Conservation (phyloP, 78 protist species). For the Bodo saltans region DNA sequence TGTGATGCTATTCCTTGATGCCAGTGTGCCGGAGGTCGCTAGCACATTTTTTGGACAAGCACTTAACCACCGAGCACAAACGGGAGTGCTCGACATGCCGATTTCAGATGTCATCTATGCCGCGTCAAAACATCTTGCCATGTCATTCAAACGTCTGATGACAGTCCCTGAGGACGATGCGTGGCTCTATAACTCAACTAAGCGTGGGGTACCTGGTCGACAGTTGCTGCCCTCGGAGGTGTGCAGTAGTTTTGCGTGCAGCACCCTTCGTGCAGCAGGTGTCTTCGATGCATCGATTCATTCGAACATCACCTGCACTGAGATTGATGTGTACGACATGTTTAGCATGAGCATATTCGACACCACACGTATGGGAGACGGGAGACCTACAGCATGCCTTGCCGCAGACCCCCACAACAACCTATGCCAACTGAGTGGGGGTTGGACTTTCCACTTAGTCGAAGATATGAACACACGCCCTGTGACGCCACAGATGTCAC, state of each 20-base stretch:
- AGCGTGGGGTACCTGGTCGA: background rate
- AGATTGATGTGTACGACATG: background rate
- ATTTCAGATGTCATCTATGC: too few species aligned
- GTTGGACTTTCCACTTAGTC: background rate
- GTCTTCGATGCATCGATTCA: background rate
- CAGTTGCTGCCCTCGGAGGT: constrained; percentile 27
- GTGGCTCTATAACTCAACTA: constrained; percentile 10
- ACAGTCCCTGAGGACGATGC: constrained; percentile 7
- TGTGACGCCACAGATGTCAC: background rate
- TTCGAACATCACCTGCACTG: background rate
- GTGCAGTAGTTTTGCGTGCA: constrained; percentile 25
- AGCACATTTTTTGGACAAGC: background rate
- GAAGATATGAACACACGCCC: background rate
- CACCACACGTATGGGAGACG: background rate
- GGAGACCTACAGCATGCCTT: background rate
- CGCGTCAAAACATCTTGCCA: background rate
- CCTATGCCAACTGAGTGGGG: constrained; percentile 22
- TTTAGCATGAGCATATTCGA: constrained; percentile 22
- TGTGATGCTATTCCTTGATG: background rate
- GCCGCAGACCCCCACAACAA: background rate
- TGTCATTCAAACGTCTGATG: background rate
- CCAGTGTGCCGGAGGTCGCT: background rate
- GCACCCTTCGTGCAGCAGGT: constrained; percentile 13
- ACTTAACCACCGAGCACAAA: background rate
- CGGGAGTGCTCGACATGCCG: background rate